Percentiles rank a stretch among this genome's conserved stretches.
phyloP scores from a whole-genome alignment of 2,329 filamentous ascomycete genomes.

The Boeremia exigua region DNA sequence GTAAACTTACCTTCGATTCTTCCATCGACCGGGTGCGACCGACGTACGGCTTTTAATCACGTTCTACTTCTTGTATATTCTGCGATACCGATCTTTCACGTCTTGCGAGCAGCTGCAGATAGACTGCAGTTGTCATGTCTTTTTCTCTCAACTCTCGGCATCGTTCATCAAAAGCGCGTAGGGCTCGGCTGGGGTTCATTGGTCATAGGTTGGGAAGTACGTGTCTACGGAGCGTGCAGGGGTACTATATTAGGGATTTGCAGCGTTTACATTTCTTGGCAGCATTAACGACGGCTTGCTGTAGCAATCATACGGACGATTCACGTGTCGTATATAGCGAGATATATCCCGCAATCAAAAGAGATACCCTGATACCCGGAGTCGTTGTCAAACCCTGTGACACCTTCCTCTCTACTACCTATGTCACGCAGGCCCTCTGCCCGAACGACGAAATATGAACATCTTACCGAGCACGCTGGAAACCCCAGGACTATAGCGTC shows the following conservation, averaged over 20 bases:
- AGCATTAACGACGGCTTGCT: slow-evolving; percentile 12
- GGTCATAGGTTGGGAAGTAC: slow-evolving; percentile 15
- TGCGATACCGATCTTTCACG: slow-evolving; percentile 30
- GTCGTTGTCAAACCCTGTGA: background rate
- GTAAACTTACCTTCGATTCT: slow-evolving; percentile 40
- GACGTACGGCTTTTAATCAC: slow-evolving; percentile 40
- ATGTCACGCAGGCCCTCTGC: background rate
- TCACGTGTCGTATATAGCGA: slow-evolving; percentile 14
- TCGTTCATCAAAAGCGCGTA: slow-evolving; percentile 26
- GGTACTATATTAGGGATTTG: slow-evolving; percentile 14
- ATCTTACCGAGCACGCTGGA: background rate
- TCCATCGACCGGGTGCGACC: slow-evolving; percentile 15
- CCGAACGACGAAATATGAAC: background rate
- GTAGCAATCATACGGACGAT: slow-evolving; percentile 12
- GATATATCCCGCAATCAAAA: slow-evolving; percentile 11
- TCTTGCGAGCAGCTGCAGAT: slow-evolving; percentile 21
- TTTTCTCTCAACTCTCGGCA: slow-evolving; percentile 21
- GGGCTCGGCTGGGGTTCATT: slow-evolving; percentile 19
- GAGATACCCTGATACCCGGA: slow-evolving; percentile 13
- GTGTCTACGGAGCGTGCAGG: slow-evolving; percentile 17
- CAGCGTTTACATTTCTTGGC: slow-evolving; percentile 19
- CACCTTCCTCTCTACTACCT: background rate
- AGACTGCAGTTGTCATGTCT: slow-evolving; percentile 20
- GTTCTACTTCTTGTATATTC: slow-evolving; percentile 45
- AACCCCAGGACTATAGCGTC: no score